Conservation (phyloP, 306 rosid species). For the Malus orientalis region DNA sequence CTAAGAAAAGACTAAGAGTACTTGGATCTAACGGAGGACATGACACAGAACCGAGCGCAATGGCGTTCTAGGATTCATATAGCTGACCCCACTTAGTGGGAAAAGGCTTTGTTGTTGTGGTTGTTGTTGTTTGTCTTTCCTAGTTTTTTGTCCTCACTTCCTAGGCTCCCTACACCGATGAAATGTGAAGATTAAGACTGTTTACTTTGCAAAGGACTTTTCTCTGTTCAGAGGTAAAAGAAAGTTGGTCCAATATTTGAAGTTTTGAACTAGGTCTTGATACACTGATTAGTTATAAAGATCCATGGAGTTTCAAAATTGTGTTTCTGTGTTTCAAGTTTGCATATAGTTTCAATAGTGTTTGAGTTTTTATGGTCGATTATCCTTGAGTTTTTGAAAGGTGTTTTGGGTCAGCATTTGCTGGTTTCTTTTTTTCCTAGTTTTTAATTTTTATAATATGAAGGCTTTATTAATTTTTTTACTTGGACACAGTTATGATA, state of each 20-base stretch:
- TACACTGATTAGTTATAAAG: not conserved
- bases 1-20: no score
- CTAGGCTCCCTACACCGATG: not conserved
- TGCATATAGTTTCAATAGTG: not conserved
- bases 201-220: not conserved
- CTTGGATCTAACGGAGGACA: no score
- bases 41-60: no score
- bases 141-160: not conserved
- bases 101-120: no score
- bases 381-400: not conserved
- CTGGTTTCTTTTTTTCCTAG: not conserved
- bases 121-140: not conserved
- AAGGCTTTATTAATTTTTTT: conserved; percentile 16
- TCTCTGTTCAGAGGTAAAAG: not conserved
- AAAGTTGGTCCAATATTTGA: not conserved
- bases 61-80: no score
- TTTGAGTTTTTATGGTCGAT: not conserved
- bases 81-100: no score
- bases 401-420: not conserved
- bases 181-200: not conserved
- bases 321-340: not conserved
- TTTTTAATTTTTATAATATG: not conserved
- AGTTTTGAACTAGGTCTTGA: not conserved
- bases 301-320: no score
- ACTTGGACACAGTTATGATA: conserved; percentile 60